Conservation (phyloP, 768 basidiomycete species). For the Lactarius sanguifluus region DNA sequence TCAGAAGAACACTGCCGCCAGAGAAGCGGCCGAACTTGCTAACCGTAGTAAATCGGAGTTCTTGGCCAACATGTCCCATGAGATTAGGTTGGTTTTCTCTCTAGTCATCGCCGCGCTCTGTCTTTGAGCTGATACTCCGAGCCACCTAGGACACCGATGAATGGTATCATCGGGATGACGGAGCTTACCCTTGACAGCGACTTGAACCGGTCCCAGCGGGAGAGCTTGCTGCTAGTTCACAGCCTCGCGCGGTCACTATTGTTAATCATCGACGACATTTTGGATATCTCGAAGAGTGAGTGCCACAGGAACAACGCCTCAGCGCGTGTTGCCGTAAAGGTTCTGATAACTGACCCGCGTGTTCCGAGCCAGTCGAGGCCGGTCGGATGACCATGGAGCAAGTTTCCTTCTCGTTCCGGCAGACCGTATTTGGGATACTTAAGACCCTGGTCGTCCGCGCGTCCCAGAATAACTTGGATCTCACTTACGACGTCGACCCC, state of each 20-base stretch:
- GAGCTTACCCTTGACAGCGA: slow-evolving; percentile 96
- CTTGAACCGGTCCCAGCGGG: slow-evolving; percentile 89
- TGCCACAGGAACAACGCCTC: slow-evolving; percentile 29
- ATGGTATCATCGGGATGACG: slow-evolving; percentile 99
- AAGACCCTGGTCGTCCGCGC: slow-evolving; percentile 98
- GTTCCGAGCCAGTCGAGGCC: slow-evolving; percentile 73
- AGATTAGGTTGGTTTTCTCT: slow-evolving; percentile 73
- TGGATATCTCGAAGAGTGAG: slow-evolving; percentile 99
- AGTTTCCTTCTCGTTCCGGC: slow-evolving; percentile 96
- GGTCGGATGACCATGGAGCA: slow-evolving; percentile 99
- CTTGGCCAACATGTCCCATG: slow-evolving; percentile 98
- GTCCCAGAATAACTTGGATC: slow-evolving; percentile 92
- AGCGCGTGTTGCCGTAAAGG: not conserved
- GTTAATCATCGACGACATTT: slow-evolving; percentile 97
- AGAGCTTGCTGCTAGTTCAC: slow-evolving; percentile 94
- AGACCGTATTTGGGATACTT: slow-evolving; percentile 94
- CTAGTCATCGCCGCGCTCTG: not conserved
- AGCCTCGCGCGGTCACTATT: slow-evolving; percentile 89
- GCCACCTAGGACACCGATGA: slow-evolving; percentile 90
- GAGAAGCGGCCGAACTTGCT: slow-evolving; percentile 97
- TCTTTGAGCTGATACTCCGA: not conserved
- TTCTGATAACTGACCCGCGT: not conserved
- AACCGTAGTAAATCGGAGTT: slow-evolving; percentile 97
- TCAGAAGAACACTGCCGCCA: slow-evolving; percentile 97
- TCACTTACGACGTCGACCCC: slow-evolving; percentile 94